Conservation (phyloP, 2,329 filamentous ascomycete species). For the Diplodia mutila region DNA sequence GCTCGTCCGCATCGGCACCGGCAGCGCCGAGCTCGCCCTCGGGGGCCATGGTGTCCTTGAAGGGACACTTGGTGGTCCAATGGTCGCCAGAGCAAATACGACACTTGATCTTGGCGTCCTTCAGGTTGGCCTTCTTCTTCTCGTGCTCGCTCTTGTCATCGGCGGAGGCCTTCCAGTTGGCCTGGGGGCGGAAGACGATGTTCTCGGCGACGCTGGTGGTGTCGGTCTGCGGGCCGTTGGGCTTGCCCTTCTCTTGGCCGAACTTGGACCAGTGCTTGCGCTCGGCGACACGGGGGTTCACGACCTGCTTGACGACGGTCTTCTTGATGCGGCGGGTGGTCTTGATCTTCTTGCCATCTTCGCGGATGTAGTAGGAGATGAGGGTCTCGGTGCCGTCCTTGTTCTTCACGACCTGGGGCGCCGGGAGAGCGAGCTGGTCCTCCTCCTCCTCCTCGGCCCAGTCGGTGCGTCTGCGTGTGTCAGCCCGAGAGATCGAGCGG, state of each 20-base stretch:
- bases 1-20: slow-evolving; percentile 53
- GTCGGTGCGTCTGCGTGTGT: slow-evolving; percentile 63
- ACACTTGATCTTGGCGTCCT: slow-evolving; percentile 99
- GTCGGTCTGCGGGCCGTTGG: slow-evolving; percentile 78
- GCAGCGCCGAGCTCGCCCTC: slow-evolving; percentile 57
- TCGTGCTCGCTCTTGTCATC: slow-evolving; percentile 77
- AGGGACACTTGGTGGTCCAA: slow-evolving; percentile 98
- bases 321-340: slow-evolving; percentile 94
- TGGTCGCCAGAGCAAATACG: slow-evolving; percentile 98
- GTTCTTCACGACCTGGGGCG: slow-evolving; percentile 88
- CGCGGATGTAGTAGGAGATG: slow-evolving; percentile 86
- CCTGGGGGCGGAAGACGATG: slow-evolving; percentile 91
- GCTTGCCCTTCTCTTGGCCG: slow-evolving; percentile 83
- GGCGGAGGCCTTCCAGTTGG: slow-evolving; percentile 90
- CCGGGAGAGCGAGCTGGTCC: slow-evolving; percentile 81
- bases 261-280: slow-evolving; percentile 94
- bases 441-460: slow-evolving; percentile 93
- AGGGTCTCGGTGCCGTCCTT: slow-evolving; percentile 98
- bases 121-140: slow-evolving; percentile 70
- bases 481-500: not conserved
- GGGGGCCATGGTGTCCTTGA: slow-evolving; percentile 99
- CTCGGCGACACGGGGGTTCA: slow-evolving; percentile 96
- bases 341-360: slow-evolving; percentile 94
- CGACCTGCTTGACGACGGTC: slow-evolving; percentile 86
- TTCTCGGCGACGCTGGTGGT: slow-evolving; percentile 96